Conservation (phyloP, 179 eudicot genomes). For the Beta lomatogona region DNA sequence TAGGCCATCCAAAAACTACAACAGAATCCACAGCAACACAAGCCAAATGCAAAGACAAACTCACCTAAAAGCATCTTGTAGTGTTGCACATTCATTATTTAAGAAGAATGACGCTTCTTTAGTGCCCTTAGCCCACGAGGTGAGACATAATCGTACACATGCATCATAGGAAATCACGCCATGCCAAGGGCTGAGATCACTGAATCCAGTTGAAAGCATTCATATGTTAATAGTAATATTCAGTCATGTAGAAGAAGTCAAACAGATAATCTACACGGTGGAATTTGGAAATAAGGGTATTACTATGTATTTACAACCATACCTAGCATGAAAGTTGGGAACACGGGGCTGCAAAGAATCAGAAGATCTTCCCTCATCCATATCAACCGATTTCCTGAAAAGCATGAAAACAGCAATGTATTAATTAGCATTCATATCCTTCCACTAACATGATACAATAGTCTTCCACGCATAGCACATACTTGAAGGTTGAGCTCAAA, state of each 20-base stretch:
- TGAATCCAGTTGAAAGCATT: slow-evolving; percentile 32
- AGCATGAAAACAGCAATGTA: neutral
- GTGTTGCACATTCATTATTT: slow-evolving; percentile 72
- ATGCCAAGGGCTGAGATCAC: slow-evolving; percentile 83
- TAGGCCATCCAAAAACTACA: neutral
- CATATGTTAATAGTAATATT: slow-evolving; percentile 13
- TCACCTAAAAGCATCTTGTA: slow-evolving; percentile 78
- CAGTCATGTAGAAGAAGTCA: slow-evolving; percentile 12
- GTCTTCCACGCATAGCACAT: slow-evolving; percentile 19
- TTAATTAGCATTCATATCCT: slow-evolving; percentile 2
- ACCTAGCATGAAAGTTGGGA: slow-evolving; percentile 40
- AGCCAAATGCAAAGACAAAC: slow-evolving; percentile 22
- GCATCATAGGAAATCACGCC: slow-evolving; percentile 84
- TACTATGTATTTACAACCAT: neutral
- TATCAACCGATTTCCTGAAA: slow-evolving; percentile 27
- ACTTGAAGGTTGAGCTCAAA: slow-evolving; percentile 23
- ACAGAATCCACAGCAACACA: slow-evolving; percentile 2
- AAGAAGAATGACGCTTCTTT: slow-evolving; percentile 76
- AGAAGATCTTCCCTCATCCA: slow-evolving; percentile 25
- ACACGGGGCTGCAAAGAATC: slow-evolving; percentile 28
- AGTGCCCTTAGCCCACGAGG: slow-evolving; percentile 73
- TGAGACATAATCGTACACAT: slow-evolving; percentile 85
- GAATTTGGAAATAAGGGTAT: neutral
- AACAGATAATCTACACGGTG: neutral
- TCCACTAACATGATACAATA: slow-evolving; percentile 6